Base-by-base conservation (phyloP, 169 alveolate species). In the Plasmodium cynomolgi region DNA sequence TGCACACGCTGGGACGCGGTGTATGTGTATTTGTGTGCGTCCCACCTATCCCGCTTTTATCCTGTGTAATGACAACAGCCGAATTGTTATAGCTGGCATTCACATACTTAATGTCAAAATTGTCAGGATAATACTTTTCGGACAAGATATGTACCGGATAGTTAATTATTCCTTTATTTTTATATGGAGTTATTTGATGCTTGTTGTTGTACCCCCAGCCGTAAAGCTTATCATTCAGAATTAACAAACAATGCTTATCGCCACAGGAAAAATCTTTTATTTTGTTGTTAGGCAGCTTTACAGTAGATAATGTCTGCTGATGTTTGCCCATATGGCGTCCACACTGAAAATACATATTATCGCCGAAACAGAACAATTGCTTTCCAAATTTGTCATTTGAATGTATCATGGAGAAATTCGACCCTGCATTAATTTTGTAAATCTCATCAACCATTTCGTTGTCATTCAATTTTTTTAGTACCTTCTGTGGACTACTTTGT, bases 181-280 rank as follows among this genome's bases (percentile, higher is more conserved):
- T 88, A 80, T 58, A 88, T 62, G 94, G 94, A 23, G 94, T 39
- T 23, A 88, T 88, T 79, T 88, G 94, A 62, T 80, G 34, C 54
- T 80, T 88, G 73, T 88, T 81, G 58, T 88, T 88, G 23, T 88
- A 88, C 54, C 94, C 94, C 94, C 94, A 88, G 13, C 94, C 94
- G 50, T 88, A 88, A 11, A 88, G 84, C 72, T 80, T 56, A 68
- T 79, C 84, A 88, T 88, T 88, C 56, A 88, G 50, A 68, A 79
- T 88, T 80, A 88, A 80, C 72, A 88, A 88, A 41, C 94, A 88
- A n/a, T 88, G 94, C 7, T 33, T 88, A 88, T 88, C 90, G 3
- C 94, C 94, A 88, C 94, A 88, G 1, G 94, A 62, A 88, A 88
- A 80, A 37, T 88, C 94, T 58, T 88, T 88, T 88, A 88, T 88